Percentiles rank a stretch among this genome's conserved stretches.
Conservation (phyloP, 140 eudicot species). For the Flaveria floridana region DNA sequence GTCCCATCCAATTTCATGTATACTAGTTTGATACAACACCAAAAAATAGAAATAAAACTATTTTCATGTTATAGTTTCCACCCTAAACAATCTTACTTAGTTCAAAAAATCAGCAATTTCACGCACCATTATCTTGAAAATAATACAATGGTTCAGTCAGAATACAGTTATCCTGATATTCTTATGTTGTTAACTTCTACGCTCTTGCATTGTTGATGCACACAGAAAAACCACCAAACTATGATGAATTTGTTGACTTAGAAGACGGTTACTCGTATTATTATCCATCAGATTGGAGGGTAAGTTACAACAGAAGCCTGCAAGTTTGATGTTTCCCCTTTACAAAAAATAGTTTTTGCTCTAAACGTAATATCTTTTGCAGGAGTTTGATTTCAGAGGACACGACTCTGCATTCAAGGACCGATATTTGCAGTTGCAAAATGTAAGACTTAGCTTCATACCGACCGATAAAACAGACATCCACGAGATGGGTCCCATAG, state of each 20-base stretch:
- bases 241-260: slow-evolving; percentile 60
- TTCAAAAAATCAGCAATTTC: not conserved
- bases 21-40: not conserved
- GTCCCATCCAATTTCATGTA: slow-evolving; percentile 2
- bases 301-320: slow-evolving; percentile 33
- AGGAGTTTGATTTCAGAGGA: slow-evolving; percentile 82
- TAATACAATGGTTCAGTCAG: not conserved
- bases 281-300: slow-evolving; percentile 97
- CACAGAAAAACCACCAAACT: slow-evolving; percentile 72
- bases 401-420: slow-evolving; percentile 98
- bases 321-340: not conserved
- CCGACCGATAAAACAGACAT: slow-evolving; percentile 79
- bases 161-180: not conserved
- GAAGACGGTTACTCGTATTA: slow-evolving; percentile 78
- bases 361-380: not conserved
- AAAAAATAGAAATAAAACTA: not conserved
- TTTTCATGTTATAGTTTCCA: not conserved
- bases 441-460: slow-evolving; percentile 84
- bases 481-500: slow-evolving; percentile 78
- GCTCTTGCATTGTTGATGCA: slow-evolving; percentile 16
- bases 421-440: slow-evolving; percentile 75
- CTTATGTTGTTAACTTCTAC: slow-evolving; percentile 2
- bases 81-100: not conserved
- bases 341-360: not conserved
- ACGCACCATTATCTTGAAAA: not conserved